phyloP scores from a whole-genome alignment of 768 basidiomycete species.

The Guyanaporus albipodus region DNA sequence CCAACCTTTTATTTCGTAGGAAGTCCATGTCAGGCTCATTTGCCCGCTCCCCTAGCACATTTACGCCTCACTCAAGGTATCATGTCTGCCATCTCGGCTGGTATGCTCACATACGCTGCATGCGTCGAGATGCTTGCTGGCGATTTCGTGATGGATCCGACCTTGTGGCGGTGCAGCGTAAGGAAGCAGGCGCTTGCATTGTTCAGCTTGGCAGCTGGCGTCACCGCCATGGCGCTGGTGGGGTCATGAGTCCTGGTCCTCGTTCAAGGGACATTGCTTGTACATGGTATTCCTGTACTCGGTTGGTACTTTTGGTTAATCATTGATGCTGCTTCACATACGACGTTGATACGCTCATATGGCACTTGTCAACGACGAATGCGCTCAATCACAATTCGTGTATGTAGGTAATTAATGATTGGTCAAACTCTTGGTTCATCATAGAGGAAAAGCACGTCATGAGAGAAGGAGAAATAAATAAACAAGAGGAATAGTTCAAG shows the following conservation, averaged over 20 bases:
- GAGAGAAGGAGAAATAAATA: not conserved
- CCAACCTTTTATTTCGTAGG: not conserved
- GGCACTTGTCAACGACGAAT: too few species aligned
- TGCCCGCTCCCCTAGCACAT: constrained; percentile 30
- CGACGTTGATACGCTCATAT: too few species aligned
- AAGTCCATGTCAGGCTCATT: not conserved
- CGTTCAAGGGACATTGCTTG: too few species aligned
- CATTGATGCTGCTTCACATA: too few species aligned
- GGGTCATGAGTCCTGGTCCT: constrained; percentile 31
- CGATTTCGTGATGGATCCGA: constrained; percentile 74
- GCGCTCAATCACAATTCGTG: too few species aligned
- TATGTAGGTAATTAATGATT: too few species aligned
- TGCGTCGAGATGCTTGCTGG: constrained; percentile 86
- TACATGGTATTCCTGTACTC: too few species aligned
- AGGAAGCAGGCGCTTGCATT: constrained; percentile 52
- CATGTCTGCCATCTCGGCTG: constrained; percentile 78
- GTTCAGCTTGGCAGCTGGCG: constrained; percentile 57
- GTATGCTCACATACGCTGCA: constrained; percentile 79
- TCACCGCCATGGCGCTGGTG: constrained; percentile 58
- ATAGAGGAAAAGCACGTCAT: too few species aligned
- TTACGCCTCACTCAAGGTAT: constrained; percentile 62
- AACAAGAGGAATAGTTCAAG: not conserved
- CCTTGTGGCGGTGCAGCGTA: constrained; percentile 38
- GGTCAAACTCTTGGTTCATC: too few species aligned
- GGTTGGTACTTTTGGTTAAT: too few species aligned